Percentiles rank a stretch among this genome's conserved stretches.
Evolutionary conservation across 768 basidiomycete genomes (phyloP).

Genomic region (Lactarius hatsudake): DNA sequence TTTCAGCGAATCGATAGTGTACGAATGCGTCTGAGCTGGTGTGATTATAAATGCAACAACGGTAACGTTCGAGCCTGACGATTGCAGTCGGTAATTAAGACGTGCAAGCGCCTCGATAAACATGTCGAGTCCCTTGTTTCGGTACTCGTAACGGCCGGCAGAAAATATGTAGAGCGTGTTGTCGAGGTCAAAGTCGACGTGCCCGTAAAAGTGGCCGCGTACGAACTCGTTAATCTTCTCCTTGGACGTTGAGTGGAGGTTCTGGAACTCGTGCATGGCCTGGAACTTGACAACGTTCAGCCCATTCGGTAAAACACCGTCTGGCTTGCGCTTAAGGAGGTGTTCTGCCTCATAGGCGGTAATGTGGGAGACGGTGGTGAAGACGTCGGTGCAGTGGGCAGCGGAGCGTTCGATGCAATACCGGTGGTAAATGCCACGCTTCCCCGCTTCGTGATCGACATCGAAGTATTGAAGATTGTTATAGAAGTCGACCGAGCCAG

Average conservation of each 20-base stretch:
- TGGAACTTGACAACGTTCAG: constrained; percentile 99
- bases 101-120: constrained; percentile 97
- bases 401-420: constrained; percentile 98
- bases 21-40: constrained; percentile 94
- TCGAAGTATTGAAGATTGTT: constrained; percentile 99
- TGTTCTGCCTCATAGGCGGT: constrained; percentile 98
- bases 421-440: constrained; percentile 96
- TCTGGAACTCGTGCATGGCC: constrained; percentile 99
- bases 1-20: constrained; percentile 96
- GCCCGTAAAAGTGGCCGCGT: constrained; percentile 96
- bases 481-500: constrained; percentile 98
- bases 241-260: constrained; percentile 87
- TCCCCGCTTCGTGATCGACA: constrained; percentile 98
- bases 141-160: constrained; percentile 98
- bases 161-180: constrained; percentile 95
- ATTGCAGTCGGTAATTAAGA: constrained; percentile 62
- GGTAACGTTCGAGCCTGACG: constrained; percentile 67
- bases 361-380: constrained; percentile 97
- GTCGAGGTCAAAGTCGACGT: constrained; percentile 94
- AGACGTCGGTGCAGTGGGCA: constrained; percentile 95
- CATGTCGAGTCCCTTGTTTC: constrained; percentile 99
- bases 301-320: constrained; percentile 96
- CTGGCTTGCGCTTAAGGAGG: constrained; percentile 93
- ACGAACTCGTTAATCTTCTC: constrained; percentile 99
- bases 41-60: constrained; percentile 99